phyloP scores from a whole-genome alignment of 2,329 filamentous ascomycete genomes.

The Aspergillus sp. region DNA sequence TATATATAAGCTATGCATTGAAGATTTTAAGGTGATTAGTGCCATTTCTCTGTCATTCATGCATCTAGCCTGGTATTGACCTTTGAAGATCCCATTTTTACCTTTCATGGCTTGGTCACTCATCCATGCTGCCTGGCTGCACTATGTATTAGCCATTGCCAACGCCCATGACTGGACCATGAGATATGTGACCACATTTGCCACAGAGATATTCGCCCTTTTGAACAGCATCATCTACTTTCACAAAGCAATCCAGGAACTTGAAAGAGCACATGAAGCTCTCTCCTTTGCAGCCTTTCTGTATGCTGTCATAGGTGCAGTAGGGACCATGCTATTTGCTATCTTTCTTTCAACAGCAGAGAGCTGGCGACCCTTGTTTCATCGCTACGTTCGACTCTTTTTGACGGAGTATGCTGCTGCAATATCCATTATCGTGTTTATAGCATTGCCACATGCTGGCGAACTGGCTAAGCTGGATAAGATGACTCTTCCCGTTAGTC shows the following conservation, averaged over 20 bases:
- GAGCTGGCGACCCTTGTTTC: constrained; percentile 54
- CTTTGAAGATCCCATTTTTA: constrained; percentile 43
- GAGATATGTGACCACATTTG: constrained; percentile 61
- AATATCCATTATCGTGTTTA: constrained; percentile 59
- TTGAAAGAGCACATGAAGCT: constrained; percentile 49
- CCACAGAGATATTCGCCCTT: constrained; percentile 58
- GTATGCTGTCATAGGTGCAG: constrained; percentile 56
- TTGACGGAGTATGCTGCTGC: constrained; percentile 58
- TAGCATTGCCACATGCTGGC: constrained; percentile 54
- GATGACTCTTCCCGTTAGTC: constrained; percentile 49
- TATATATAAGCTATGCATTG: constrained; percentile 51
- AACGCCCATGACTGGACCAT: constrained; percentile 65
- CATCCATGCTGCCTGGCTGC: constrained; percentile 59
- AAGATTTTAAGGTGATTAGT: constrained; percentile 45
- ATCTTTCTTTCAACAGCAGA: constrained; percentile 55
- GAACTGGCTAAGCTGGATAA: constrained; percentile 53
- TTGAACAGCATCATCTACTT: constrained; percentile 62
- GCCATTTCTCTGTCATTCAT: neutral
- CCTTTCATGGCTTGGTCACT: constrained; percentile 61
- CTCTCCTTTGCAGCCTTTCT: constrained; percentile 56
- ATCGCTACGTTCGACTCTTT: constrained; percentile 53
- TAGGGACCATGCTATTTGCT: constrained; percentile 56
- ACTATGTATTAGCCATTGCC: constrained; percentile 55
- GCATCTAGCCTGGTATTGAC: neutral
- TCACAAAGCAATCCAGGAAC: constrained; percentile 57